Evolutionary conservation across 2,329 filamentous ascomycete genomes (phyloP), one percentile per base, ranked within the genome.

Genomic region (Fulvia fulva): DNA sequence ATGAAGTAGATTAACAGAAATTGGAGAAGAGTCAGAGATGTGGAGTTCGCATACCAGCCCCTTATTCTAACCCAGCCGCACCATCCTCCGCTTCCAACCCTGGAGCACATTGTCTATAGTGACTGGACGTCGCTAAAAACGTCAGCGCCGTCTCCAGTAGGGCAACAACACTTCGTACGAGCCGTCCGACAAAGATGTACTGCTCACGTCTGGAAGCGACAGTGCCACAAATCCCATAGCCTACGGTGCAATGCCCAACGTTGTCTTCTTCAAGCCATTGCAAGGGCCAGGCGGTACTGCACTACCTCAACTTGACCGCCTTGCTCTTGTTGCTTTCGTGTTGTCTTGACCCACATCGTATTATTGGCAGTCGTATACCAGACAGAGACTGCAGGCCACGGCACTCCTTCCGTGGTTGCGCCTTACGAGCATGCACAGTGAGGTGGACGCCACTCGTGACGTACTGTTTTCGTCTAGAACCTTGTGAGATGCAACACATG

Each of bases 1-100:
- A 22, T 37, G 21, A 19, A 28, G 50, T 55, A 55, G 43, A 55
- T 55, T 55, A 41, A 55, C 16, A 49, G 53, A 47, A 44, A 55
- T 47, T 47, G 44, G 44, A 44, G 16, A 47, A 25, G 44, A 26
- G 5, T 11, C 11, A n/a, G 25, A n/a, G 14, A 14, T 12, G 25
- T 47, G 44, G 44, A 47, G 4, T 16, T 9, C 25, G 19, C 44
- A 47, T 12, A 47, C 44, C 44, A 25, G 21, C 9, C 44, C 22
- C 44, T 47, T 14, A 8, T 44, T 12, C 28, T 41, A 16, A 3
- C 37, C 37, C 37, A 41, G 37, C 37, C 37, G 37, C 37, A 19
- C 37, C 14, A 41, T 41, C 37, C 37, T 41, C n/a, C n/a, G n/a
- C n/a, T n/a, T n/a, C n/a, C 14, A 41, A 41, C 37, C 37, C 16